phyloP scores from a whole-genome alignment of 257 asterid species.

The Mitragyna speciosa region DNA sequence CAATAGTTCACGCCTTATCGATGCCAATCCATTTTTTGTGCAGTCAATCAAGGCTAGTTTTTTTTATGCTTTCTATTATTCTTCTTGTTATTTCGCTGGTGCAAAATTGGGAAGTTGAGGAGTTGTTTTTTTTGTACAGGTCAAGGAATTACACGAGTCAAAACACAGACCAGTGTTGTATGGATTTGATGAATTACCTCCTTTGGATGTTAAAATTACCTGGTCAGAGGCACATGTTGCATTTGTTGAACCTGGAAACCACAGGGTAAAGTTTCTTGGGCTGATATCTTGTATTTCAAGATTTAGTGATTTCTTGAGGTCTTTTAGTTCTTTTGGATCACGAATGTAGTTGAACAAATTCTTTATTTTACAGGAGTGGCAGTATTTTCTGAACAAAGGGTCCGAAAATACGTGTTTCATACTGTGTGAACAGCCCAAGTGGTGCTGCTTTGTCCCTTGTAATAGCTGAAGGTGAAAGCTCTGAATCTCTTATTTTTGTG shows the following conservation, averaged over 20 bases:
- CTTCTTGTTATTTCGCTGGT: background rate
- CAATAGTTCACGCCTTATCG: constrained; percentile 17
- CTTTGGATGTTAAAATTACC: constrained; percentile 23
- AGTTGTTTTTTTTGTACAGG: constrained; percentile 4
- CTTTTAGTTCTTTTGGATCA: background rate
- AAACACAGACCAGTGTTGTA: constrained; percentile 20
- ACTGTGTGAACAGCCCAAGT: constrained; percentile 21
- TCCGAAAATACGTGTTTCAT: constrained; percentile 23
- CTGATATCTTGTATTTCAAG: background rate
- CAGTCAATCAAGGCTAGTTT: constrained; percentile 21
- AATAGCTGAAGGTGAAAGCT: constrained; percentile 24
- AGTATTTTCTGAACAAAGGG: constrained; percentile 26
- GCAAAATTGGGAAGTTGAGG: background rate
- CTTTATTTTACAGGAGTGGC: constrained; percentile 23
- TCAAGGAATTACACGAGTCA: constrained; percentile 18
- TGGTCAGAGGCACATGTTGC: constrained; percentile 29
- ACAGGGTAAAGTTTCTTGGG: constrained; percentile 10
- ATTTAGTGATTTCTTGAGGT: background rate
- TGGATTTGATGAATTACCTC: constrained; percentile 24
- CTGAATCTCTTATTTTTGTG: background rate
- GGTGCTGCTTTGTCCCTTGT: constrained; percentile 25
- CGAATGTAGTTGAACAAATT: background rate
- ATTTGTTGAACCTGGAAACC: constrained; percentile 17
- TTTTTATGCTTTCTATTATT: too few species aligned
- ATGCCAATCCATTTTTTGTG: constrained; percentile 25